phyloP scores from a whole-genome alignment of 176 grass and related monocot species.

The Tillandsia leiboldiana region DNA sequence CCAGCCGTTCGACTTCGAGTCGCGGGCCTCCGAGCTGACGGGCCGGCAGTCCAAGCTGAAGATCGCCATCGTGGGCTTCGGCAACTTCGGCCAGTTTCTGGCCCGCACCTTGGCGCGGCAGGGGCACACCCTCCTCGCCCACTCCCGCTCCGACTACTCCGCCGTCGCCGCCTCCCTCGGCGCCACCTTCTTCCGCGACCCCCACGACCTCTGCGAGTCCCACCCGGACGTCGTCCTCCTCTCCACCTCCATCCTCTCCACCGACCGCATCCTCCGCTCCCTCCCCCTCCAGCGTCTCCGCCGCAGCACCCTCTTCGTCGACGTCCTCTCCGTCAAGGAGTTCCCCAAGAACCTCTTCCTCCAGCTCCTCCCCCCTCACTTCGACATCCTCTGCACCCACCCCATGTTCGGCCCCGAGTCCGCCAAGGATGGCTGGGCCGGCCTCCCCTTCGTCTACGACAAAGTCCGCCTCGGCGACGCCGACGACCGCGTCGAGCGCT shows the following conservation, averaged over 20 bases:
- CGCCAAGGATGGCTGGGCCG: constrained; percentile 40
- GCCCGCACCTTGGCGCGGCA: constrained; percentile 37
- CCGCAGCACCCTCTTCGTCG: constrained; percentile 66
- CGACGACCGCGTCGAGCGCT: constrained; percentile 28
- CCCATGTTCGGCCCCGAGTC: constrained; percentile 91
- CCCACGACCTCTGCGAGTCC: constrained; percentile 73
- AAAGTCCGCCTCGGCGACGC: constrained; percentile 41
- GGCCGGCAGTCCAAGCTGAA: constrained; percentile 29
- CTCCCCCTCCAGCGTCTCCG: constrained; percentile 71
- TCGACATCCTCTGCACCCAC: constrained; percentile 78
- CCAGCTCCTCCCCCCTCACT: constrained; percentile 25
- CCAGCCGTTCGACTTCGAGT: constrained; percentile 38
- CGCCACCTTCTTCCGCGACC: constrained; percentile 48
- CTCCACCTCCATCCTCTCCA: constrained; percentile 62
- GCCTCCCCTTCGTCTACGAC: constrained; percentile 55
- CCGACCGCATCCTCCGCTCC: constrained; percentile 40
- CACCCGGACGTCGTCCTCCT: constrained; percentile 76
- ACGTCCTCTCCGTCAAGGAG: constrained; percentile 89
- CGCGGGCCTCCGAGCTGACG: constrained; percentile 2
- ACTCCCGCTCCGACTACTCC: constrained; percentile 74
- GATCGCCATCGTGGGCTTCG: constrained; percentile 77
- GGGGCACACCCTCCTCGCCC: constrained; percentile 61
- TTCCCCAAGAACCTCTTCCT: constrained; percentile 63
- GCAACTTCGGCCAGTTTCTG: constrained; percentile 77
- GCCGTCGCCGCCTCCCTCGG: constrained; percentile 33